phyloP scores from a whole-genome alignment of 1,284 basidiomycete species.

The Ustilago loliicola region DNA sequence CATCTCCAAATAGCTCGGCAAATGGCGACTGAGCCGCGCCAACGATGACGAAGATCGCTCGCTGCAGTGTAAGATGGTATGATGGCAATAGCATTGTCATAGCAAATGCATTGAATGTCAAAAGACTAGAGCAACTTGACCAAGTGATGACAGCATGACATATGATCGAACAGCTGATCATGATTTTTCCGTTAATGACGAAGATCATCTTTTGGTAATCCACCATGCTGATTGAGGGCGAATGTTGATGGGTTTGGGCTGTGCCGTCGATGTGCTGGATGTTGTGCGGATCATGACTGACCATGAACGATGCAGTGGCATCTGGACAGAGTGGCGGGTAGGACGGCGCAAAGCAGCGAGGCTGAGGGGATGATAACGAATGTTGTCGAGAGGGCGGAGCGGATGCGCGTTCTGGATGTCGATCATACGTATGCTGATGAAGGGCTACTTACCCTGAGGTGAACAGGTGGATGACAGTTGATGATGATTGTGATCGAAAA shows the following conservation, averaged over 20 bases:
- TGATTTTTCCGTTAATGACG: background rate
- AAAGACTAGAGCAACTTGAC: background rate
- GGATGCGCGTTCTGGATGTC: conserved; percentile 26
- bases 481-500: conserved; percentile 27
- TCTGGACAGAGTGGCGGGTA: conserved; percentile 5
- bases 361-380: background rate
- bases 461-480: conserved; percentile 37
- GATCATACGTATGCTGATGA: conserved; percentile 1
- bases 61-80: background rate
- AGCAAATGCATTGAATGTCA: background rate
- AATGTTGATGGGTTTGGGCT: background rate
- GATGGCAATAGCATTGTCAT: background rate
- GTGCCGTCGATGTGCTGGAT: background rate
- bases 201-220: background rate
- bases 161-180: background rate
- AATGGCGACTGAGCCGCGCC: background rate
- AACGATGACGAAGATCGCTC: background rate
- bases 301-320: background rate
- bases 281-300: too few relatives aligned
- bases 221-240: background rate
- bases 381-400: background rate
- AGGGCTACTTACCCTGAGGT: conserved; percentile 37
- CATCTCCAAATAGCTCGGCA: background rate
- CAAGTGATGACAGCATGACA: background rate
- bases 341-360: conserved; percentile 7